phyloP scores from a whole-genome alignment of 225 moss, liverwort and hornwort species.

The Pseudoscleropodium purum region DNA sequence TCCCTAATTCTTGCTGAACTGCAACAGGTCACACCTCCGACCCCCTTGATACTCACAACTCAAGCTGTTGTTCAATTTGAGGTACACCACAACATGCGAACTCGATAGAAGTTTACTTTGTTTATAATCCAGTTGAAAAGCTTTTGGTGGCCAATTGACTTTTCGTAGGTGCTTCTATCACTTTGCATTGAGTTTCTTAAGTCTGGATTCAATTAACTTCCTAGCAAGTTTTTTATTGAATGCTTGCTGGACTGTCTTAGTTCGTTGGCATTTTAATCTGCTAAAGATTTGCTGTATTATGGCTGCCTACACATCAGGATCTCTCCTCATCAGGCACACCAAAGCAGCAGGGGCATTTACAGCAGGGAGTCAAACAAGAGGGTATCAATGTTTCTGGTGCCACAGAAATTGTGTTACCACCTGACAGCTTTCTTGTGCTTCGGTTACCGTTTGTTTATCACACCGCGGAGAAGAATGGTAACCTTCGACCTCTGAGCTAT shows the following conservation, averaged over 20 bases:
- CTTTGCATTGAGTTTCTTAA: neutral
- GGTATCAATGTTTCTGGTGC: slow-evolving; percentile 28
- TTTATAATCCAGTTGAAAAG: neutral
- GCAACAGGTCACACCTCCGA: slow-evolving; percentile 74
- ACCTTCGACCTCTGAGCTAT: slow-evolving; percentile 39
- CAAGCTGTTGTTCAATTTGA: slow-evolving; percentile 83
- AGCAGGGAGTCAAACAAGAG: slow-evolving; percentile 13
- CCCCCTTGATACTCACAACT: slow-evolving; percentile 61
- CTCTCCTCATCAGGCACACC: slow-evolving; percentile 1
- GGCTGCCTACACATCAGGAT: neutral
- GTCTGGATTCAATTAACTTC: neutral
- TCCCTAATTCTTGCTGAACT: slow-evolving; percentile 3
- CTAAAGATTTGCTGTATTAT: neutral
- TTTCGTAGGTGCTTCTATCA: neutral
- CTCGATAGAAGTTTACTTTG: neutral
- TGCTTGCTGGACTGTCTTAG: neutral
- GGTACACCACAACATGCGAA: slow-evolving; percentile 27
- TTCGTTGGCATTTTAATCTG: neutral
- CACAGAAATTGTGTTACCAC: slow-evolving; percentile 72
- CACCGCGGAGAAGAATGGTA: slow-evolving; percentile 37
- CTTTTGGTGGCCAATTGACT: neutral
- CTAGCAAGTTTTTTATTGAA: neutral
- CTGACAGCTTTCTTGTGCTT: slow-evolving; percentile 94
- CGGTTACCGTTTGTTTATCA: slow-evolving; percentile 91
- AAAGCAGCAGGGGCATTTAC: slow-evolving; percentile 6